Percentiles rank a stretch among this genome's conserved stretches.
These are phyloP conservation scores for Sclerotinia glacialis DNA, from an alignment of 2,329 filamentous ascomycete species.

Conservation along the genomic window DNA sequence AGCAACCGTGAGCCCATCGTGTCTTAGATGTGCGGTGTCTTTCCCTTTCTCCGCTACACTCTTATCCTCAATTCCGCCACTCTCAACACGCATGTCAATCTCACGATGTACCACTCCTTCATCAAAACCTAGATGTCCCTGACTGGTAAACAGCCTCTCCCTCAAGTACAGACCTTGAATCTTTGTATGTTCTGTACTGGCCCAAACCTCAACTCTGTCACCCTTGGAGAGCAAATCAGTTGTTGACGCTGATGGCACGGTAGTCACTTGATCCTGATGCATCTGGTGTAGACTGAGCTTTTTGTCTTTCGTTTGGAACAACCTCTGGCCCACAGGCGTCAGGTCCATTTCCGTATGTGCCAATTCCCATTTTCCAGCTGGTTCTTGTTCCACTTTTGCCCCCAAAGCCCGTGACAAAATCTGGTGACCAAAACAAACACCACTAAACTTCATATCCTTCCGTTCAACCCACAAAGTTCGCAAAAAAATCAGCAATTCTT, in stretches of 20 bases:
- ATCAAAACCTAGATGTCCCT: conserved; percentile 84
- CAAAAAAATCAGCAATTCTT: conserved; percentile 67
- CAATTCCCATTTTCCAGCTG: conserved; percentile 73
- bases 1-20: conserved; percentile 76
- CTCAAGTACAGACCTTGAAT: conserved; percentile 77
- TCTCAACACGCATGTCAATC: conserved; percentile 63
- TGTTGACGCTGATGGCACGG: conserved; percentile 52
- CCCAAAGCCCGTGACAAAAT: conserved; percentile 74
- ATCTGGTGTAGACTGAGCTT: conserved; percentile 72
- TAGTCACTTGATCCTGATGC: conserved; percentile 71
- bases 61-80: conserved; percentile 70
- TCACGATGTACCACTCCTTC: conserved; percentile 60
- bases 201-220: conserved; percentile 58
- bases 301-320: conserved; percentile 51
- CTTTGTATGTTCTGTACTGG: conserved; percentile 61
- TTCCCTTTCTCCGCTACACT: conserved; percentile 69
- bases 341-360: conserved; percentile 68
- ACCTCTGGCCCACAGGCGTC: conserved; percentile 63
- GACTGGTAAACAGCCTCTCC: conserved; percentile 67
- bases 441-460: conserved; percentile 65
- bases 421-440: conserved; percentile 88
- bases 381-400: conserved; percentile 62
- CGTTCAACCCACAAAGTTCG: conserved; percentile 56
- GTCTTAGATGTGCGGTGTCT: conserved; percentile 59
- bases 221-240: conserved; percentile 8